These are phyloP conservation scores for Gossypium bickii DNA, from an alignment of 345 rosid species.

Conservation along the genomic window DNA sequence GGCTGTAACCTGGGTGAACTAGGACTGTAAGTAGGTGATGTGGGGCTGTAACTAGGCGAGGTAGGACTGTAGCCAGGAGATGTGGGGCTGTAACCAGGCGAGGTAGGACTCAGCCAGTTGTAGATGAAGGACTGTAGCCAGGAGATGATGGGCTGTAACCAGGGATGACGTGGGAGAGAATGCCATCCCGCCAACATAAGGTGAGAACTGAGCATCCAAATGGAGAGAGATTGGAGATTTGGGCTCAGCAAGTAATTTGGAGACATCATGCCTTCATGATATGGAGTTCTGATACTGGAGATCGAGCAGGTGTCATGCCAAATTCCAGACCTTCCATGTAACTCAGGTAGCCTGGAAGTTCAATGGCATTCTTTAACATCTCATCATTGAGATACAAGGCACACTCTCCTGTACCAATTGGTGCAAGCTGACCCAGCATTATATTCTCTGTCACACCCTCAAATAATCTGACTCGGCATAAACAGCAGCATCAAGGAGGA, in stretches of 20 bases:
- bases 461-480: constrained; percentile 80
- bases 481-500: constrained; percentile 94
- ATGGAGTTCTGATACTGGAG: constrained; percentile 86
- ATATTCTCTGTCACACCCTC: constrained; percentile 96
- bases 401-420: constrained; percentile 92
- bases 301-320: constrained; percentile 93
- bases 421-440: constrained; percentile 95
- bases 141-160: constrained; percentile 81
- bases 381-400: constrained; percentile 84
- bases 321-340: constrained; percentile 82
- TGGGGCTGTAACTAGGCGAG: constrained; percentile 79
- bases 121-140: constrained; percentile 62
- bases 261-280: constrained; percentile 93
- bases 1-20: constrained; percentile 83
- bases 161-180: constrained; percentile 76
- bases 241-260: constrained; percentile 86
- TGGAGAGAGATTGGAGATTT: constrained; percentile 65
- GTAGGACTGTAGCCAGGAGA: constrained; percentile 86
- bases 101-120: constrained; percentile 66
- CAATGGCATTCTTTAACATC: constrained; percentile 96
- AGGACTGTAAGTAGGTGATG: constrained; percentile 87
- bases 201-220: constrained; percentile 79
- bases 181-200: constrained; percentile 82
- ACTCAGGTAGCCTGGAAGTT: constrained; percentile 95
- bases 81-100: constrained; percentile 78